Percentiles rank a stretch among this genome's conserved stretches.
Evolutionary conservation across 1,284 basidiomycete species (phyloP).

Genomic region (Heterobasidion irregulare): DNA sequence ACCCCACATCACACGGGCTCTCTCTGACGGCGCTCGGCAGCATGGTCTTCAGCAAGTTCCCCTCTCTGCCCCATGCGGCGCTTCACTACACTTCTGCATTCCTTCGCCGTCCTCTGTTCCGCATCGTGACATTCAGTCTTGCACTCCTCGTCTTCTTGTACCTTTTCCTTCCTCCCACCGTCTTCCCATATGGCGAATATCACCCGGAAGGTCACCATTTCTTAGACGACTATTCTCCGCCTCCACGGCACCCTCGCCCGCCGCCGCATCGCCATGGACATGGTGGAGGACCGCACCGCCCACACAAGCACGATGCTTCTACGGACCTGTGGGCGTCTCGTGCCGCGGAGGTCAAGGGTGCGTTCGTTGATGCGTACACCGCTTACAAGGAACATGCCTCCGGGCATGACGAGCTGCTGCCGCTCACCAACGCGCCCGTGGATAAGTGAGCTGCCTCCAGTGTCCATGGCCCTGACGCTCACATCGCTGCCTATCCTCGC

Average conservation of each 20-base stretch:
- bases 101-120: slow-evolving; percentile 5
- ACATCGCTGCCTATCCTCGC: neutral
- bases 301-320: neutral
- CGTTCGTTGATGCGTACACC: slow-evolving; percentile 46
- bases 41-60: neutral
- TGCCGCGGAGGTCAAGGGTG: slow-evolving; percentile 40
- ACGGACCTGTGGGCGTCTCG: slow-evolving; percentile 6
- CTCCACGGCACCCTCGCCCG: neutral
- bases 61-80: neutral
- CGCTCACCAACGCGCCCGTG: slow-evolving; percentile 28
- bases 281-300: neutral
- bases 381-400: slow-evolving; percentile 46
- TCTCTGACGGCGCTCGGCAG: neutral
- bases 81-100: neutral
- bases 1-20: no score
- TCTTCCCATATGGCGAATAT: neutral
- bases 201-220: neutral
- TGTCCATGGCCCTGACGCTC: neutral
- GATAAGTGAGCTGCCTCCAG: slow-evolving; percentile 18
- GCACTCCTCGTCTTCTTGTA: slow-evolving; percentile 1
- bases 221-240: neutral
- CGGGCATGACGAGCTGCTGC: slow-evolving; percentile 49
- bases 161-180: slow-evolving; percentile 1
- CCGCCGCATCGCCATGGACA: neutral
- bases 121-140: slow-evolving; percentile 1